A percentile compares a stretch with the other conserved stretches of the same genome.
Conservation (phyloP, 1,284 basidiomycete genomes). For the Phellinidium pouzarii region DNA sequence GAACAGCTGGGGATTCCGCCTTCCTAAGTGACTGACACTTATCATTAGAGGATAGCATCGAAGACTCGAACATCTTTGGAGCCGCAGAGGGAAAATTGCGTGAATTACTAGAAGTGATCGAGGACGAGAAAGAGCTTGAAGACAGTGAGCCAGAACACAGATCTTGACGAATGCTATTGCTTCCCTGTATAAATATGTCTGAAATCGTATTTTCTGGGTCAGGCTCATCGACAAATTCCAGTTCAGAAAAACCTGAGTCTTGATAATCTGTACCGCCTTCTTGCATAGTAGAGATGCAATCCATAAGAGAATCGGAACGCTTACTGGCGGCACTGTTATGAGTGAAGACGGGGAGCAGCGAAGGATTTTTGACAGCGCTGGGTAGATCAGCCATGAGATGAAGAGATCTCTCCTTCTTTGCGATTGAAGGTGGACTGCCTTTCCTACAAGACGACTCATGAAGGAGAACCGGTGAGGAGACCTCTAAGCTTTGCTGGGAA, state of each 20-base stretch:
- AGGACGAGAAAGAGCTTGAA: too few species aligned
- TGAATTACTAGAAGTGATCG: too few species aligned
- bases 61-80: too few species aligned
- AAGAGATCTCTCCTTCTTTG: too few species aligned
- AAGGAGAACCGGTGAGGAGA: background rate
- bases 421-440: too few species aligned
- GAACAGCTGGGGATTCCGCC: too few species aligned
- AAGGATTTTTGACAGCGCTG: too few species aligned
- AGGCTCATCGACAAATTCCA: constrained; percentile 7
- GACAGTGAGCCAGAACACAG: background rate
- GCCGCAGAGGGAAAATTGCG: too few species aligned
- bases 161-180: background rate
- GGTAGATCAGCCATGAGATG: too few species aligned
- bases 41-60: too few species aligned
- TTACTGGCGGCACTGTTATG: background rate
- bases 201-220: background rate
- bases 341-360: too few species aligned
- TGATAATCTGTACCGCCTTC: constrained; percentile 2
- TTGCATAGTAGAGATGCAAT: constrained; percentile 5
- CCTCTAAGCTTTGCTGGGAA: background rate
- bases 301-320: background rate
- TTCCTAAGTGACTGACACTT: too few species aligned
- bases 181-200: background rate
- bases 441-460: background rate
- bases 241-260: constrained; percentile 15